Conservation (phyloP, 2,329 filamentous ascomycete species). For the Lachnum nothofagi region DNA sequence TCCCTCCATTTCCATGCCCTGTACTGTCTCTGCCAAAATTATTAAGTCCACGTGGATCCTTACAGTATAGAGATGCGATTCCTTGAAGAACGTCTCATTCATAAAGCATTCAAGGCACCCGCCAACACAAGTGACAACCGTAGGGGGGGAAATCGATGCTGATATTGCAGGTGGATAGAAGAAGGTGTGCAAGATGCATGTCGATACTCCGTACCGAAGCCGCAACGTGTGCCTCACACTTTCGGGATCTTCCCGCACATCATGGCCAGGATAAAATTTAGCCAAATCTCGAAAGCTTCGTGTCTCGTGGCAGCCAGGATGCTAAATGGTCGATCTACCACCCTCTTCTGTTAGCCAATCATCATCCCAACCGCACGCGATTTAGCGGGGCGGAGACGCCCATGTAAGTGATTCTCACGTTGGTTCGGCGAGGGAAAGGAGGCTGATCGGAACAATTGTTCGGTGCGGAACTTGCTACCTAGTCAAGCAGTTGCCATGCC, state of each 20-base stretch:
- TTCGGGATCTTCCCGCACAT: conserved; percentile 3
- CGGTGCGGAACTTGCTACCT: neutral
- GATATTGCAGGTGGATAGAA: neutral
- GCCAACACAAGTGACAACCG: neutral
- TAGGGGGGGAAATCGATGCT: neutral
- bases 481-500: neutral
- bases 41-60: too few relatives aligned
- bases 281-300: conserved; percentile 8
- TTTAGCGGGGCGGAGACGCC: neutral
- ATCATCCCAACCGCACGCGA: neutral
- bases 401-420: neutral
- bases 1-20: neutral
- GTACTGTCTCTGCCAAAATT: neutral
- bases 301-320: conserved; percentile 15
- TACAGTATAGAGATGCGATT: too few relatives aligned
- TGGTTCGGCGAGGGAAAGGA: conserved; percentile 3
- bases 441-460: conserved; percentile 16
- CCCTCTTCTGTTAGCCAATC: neutral
- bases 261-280: conserved; percentile 6
- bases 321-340: neutral
- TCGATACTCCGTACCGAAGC: neutral
- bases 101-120: neutral
- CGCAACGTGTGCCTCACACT: neutral
- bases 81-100: neutral
- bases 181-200: neutral